phyloP scores from a whole-genome alignment of 1,284 basidiomycete genomes.

The Schizophyllum commune region DNA sequence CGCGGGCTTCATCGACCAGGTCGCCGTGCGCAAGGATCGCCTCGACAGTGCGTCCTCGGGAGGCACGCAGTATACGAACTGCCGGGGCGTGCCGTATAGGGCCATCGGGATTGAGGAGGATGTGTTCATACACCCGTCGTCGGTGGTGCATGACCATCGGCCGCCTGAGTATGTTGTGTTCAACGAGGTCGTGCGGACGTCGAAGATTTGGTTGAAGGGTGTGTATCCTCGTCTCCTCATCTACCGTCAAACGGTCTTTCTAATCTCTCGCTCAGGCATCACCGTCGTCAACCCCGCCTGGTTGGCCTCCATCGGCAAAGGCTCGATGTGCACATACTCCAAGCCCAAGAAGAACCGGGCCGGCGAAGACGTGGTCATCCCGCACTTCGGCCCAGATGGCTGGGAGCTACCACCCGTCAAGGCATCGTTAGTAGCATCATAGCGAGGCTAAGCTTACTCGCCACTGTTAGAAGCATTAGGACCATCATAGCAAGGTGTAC shows the following conservation, averaged over 20 bases:
- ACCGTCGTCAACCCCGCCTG: conserved; percentile 88
- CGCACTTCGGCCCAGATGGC: conserved; percentile 74
- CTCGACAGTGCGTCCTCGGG: conserved; percentile 35
- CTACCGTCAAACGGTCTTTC: neutral
- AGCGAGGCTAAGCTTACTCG: too few species aligned
- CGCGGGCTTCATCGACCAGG: conserved; percentile 92
- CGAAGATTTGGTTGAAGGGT: conserved; percentile 80
- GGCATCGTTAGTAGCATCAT: conserved; percentile 17
- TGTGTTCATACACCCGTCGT: conserved; percentile 90
- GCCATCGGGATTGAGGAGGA: conserved; percentile 81
- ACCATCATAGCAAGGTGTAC: conserved; percentile 2
- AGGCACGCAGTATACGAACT: conserved; percentile 66
- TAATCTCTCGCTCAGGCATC: conserved; percentile 41
- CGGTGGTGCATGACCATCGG: conserved; percentile 58
- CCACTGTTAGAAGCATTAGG: too few species aligned
- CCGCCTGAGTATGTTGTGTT: conserved; percentile 90
- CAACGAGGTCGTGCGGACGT: conserved; percentile 74
- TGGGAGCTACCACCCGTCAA: conserved; percentile 83
- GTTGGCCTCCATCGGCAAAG: conserved; percentile 76
- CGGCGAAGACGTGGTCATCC: conserved; percentile 64
- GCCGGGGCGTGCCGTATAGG: conserved; percentile 79
- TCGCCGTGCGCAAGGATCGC: conserved; percentile 88
- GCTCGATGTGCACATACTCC: conserved; percentile 80
- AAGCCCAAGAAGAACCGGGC: conserved; percentile 72
- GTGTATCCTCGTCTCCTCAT: conserved; percentile 2